Percentiles rank a stretch among this genome's conserved stretches.
Evolutionary conservation across 257 asterid species (phyloP).

Genomic region (Linaria vulgaris): DNA sequence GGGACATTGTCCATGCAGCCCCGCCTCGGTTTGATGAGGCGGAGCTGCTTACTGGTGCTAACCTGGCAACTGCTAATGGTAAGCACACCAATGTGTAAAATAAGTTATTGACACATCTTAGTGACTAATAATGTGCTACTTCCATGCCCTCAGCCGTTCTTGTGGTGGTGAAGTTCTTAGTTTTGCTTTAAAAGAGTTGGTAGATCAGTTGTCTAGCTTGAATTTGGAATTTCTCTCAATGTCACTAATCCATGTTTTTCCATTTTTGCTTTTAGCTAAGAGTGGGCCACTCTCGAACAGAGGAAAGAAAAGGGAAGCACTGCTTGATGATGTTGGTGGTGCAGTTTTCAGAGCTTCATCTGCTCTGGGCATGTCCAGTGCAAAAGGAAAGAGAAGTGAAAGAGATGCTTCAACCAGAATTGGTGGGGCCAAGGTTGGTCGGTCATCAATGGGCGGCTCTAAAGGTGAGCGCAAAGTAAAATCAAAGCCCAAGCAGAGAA

Average conservation of each 20-base stretch:
- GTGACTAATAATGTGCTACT: too few species aligned
- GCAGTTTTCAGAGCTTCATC: conserved; percentile 53
- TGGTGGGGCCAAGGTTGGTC: conserved; percentile 47
- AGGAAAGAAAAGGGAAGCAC: conserved; percentile 81
- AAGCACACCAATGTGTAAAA: conserved; percentile 21
- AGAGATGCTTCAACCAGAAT: conserved; percentile 43
- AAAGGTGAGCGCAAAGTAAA: conserved; percentile 85
- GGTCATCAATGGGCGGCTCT: conserved; percentile 47
- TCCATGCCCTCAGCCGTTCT: too few species aligned
- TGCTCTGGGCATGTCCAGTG: conserved; percentile 56
- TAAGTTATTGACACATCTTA: too few species aligned
- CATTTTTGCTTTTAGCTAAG: too few species aligned
- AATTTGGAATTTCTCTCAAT: too few species aligned
- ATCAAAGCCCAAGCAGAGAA: conserved; percentile 79
- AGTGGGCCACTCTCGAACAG: conserved; percentile 65
- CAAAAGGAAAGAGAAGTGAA: conserved; percentile 88
- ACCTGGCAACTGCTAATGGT: conserved; percentile 40
- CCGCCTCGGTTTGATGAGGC: conserved; percentile 63
- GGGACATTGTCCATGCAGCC: conserved; percentile 67
- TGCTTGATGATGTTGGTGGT: conserved; percentile 75
- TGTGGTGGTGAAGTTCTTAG: too few species aligned
- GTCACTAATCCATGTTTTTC: too few species aligned
- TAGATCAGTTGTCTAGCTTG: too few species aligned
- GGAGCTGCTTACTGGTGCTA: conserved; percentile 50
- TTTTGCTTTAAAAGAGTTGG: too few species aligned